These are phyloP conservation scores for Wickerhamiella allomyrinae DNA, from an alignment of 805 yeast genomes.

Conservation along the genomic window DNA sequence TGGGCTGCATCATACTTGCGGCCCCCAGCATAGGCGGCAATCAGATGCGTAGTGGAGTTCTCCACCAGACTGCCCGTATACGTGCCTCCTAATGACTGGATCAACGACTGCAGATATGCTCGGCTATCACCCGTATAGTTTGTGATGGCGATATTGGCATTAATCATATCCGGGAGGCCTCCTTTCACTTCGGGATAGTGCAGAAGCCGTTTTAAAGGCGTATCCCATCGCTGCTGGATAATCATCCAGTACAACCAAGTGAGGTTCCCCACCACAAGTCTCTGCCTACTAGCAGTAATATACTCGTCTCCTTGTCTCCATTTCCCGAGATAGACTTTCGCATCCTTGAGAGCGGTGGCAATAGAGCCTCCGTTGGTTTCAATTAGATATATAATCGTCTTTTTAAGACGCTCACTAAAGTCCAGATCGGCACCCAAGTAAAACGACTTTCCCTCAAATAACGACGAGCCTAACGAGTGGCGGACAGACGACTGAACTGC, in stretches of 20 bases:
- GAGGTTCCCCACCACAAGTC: slow-evolving; percentile 45
- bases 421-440: slow-evolving; percentile 43
- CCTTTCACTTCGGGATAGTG: slow-evolving; percentile 53
- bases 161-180: slow-evolving; percentile 40
- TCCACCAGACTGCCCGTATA: slow-evolving; percentile 55
- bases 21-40: slow-evolving; percentile 56
- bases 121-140: slow-evolving; percentile 82
- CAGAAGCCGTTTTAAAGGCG: slow-evolving; percentile 42
- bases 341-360: slow-evolving; percentile 18
- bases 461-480: slow-evolving; percentile 13
- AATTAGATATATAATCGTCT: slow-evolving; percentile 33
- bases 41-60: slow-evolving; percentile 52
- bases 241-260: slow-evolving; percentile 65
- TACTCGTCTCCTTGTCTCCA: slow-evolving; percentile 47
- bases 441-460: slow-evolving; percentile 33
- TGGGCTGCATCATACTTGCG: slow-evolving; percentile 61
- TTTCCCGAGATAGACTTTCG: slow-evolving; percentile 46
- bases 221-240: slow-evolving; percentile 37
- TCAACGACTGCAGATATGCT: slow-evolving; percentile 48
- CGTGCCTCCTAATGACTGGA: slow-evolving; percentile 56
- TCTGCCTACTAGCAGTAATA: slow-evolving; percentile 29
- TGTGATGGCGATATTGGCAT: slow-evolving; percentile 50
- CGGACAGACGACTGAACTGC: slow-evolving; percentile 19
- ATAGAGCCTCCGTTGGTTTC: slow-evolving; percentile 42
- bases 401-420: slow-evolving; percentile 31